Evolutionary conservation across 2,329 filamentous ascomycete species (phyloP), one percentile per base, ranked within the genome.

Genomic region (Botrytis fragariae): DNA sequence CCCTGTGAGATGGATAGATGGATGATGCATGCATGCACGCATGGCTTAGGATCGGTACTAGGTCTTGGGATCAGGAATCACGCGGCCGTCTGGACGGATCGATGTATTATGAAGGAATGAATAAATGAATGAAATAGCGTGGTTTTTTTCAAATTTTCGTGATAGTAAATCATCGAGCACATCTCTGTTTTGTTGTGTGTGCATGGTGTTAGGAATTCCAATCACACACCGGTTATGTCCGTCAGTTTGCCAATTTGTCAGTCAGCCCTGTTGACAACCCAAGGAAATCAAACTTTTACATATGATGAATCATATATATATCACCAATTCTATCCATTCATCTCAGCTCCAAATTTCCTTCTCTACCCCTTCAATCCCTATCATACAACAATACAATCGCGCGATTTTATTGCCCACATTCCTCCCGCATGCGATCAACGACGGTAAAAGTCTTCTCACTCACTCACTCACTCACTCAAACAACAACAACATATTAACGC

Each of bases 181-280:
- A 1, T 7, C 4, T 10, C 39, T 12, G 0, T 44, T 16, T 20
- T 44, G 1, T 22, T 29, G 7, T 7, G 14, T 63, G 22, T 8
- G 7, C 2, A 3, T 39, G 7, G 5, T 16, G 10, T 22, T 39
- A n/a, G 6, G 12, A 1, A n/a, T 39, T 37, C 0, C 1, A 9
- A 39, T 6, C 14, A 3, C 32, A 25, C 37, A 6, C 25, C 22
- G 3, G 48, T 6, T 12, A 54, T 16, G 7, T n/a, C 14, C 3
- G 5, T 6, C 48, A 14, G 4, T 51, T 20, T 20, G 18, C 14
- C 18, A 35, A 8, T 48, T 2, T 10, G 3, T 22, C 7, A 18
- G 3, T 57, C 51, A 57, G 12, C n/a, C n/a, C 51, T 9, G 1
- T 29, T 6, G 18, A 18, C 51, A 29, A 57, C 29, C 3, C 1